These are phyloP conservation scores for Rhodomyrtus psidioides DNA, from an alignment of 441 rosid genomes.

Conservation along the genomic window DNA sequence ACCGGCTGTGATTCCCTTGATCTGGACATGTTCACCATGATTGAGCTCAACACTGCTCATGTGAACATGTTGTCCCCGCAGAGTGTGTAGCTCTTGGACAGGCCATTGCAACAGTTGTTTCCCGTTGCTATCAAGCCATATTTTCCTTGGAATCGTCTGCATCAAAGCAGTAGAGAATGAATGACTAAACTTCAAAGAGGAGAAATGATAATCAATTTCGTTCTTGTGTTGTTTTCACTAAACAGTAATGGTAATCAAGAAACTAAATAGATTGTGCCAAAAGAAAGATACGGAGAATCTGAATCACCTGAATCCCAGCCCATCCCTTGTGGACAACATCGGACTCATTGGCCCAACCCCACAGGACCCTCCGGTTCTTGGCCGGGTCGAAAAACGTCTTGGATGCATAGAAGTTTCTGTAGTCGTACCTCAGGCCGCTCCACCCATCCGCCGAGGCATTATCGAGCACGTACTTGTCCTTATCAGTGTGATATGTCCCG, in stretches of 20 bases:
- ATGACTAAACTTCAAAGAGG: too few relatives aligned
- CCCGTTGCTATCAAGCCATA: slow-evolving; percentile 46
- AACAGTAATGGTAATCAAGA: too few relatives aligned
- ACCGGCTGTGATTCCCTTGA: too few relatives aligned
- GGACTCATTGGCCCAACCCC: background rate
- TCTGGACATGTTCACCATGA: too few relatives aligned
- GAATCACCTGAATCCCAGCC: background rate
- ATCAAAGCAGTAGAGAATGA: background rate
- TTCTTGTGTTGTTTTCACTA: too few relatives aligned
- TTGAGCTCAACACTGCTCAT: slow-evolving; percentile 4
- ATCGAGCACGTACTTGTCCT: background rate
- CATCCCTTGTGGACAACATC: background rate
- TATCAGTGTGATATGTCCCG: background rate
- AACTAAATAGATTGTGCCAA: too few relatives aligned
- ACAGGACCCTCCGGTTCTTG: background rate
- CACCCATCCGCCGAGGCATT: background rate
- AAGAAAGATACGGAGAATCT: too few relatives aligned
- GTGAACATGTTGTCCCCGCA: slow-evolving; percentile 26
- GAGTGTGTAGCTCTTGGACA: slow-evolving; percentile 40
- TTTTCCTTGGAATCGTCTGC: slow-evolving; percentile 55
- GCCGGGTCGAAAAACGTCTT: background rate
- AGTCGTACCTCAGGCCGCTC: background rate
- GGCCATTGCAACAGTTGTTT: slow-evolving; percentile 74
- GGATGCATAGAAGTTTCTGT: background rate
- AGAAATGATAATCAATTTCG: too few relatives aligned